Evolutionary conservation across 345 rosid species (phyloP), one percentile per base, ranked within the genome.

Genomic region (Cardamine resedifolia): DNA sequence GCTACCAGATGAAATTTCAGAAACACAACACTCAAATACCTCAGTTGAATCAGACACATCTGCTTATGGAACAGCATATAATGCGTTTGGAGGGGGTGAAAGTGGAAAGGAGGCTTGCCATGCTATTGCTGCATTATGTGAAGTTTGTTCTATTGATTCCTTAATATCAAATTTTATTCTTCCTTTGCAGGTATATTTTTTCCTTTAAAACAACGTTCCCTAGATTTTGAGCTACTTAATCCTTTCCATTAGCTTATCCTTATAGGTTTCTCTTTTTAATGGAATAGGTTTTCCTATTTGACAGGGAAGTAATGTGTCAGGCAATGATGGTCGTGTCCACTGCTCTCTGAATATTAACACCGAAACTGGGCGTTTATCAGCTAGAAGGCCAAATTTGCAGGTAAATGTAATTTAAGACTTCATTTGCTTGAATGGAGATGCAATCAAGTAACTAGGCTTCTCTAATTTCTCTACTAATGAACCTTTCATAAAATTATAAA

Each of bases 351-450:
- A 94, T 79, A 94, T 94, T 80, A 94, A 94, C 76, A 94, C 97
- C 12, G 98, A 91, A 84, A 94, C 98, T 15, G 98, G 98, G 47
- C 94, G 97, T 44, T 83, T 94, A 78, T 94, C 98, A 31, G 97
- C 98, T 38, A 89, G 98, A 81, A 85, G 97, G 71, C 98, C 97
- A 56, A 91, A 89, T 83, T 85, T 94, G 81, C 97, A 95, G 93
- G 97, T 93, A 65, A 72, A 49, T 39, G 14, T 66, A 15, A 34
- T 48, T 16, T 23, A 58, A 57, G 59, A 58, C 8, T 27, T 47
- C 8, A 23, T 34, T 45, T 6, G 26, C 43, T 74, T 58, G 61
- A 49, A 49, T 47, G 59, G 48, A 52, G 62, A 62, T 47, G 67
- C n/a, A 38, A 45, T 59, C 34, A 58, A 36, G 58, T 64, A 62